Base-by-base conservation (phyloP, 768 basidiomycete species). In the Panaeolus cyanescens region DNA sequence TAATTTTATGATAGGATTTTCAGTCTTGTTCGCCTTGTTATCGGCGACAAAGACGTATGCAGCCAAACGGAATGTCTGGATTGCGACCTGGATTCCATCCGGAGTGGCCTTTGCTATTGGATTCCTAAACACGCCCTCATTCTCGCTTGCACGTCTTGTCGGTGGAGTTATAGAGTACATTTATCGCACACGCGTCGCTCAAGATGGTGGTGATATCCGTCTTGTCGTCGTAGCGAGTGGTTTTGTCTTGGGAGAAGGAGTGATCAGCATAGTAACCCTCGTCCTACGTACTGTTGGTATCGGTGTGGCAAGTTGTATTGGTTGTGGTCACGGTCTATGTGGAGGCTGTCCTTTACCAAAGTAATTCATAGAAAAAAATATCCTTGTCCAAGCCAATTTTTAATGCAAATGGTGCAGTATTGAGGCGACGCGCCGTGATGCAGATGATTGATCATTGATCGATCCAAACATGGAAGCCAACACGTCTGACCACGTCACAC, bases 21-120 rank as follows among this genome's bases (percentile, higher is more conserved):
- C 89, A 9, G 39, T 85, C 4, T 8, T 93, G 8, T 97, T 96
- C 69, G 87, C 82, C 4, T 60, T 82, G 25, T 74, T 92, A 10
- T 88, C 94, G 0, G 82, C 82, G 1, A 55, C 86, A 59, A 97
- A 96, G 73, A 79, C 85, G 2, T 79, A 86, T 59, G 81, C 85
- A 6, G 71, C 80, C 15, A 79, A 75, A 28, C 79, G 80, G 32
- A 79, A 80, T 25, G 67, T 78, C 32, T 79, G 80, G 67, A 85
- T 83, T 64, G 83, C 87, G n/a, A 85, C 83, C 55, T 93, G 90
- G 87, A 87, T 96, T 34, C 94, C 94, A 4, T 96, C 93, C 1
- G 95, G 95, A 22, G 87, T 98, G 36, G 95, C 95, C 1, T 98
- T 98, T 70, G 95, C 95, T 5, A 92, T 97, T 60, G 95, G 96